Evolutionary conservation across 805 yeast species (phyloP), one percentile per base, ranked within the genome.

Genomic region (Metschnikowia bowlesiae): DNA sequence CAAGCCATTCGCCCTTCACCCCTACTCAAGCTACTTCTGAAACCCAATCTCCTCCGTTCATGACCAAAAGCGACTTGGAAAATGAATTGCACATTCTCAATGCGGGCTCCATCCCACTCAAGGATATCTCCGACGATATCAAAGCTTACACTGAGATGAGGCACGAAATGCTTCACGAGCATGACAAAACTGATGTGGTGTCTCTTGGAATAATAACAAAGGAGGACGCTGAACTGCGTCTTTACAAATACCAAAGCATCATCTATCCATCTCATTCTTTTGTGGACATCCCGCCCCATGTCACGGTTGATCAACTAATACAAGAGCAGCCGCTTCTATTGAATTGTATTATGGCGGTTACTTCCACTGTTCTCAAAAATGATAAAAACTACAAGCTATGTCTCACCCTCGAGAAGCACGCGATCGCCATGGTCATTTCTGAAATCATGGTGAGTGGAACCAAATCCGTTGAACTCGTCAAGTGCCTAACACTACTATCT

Each of bases 361-460:
- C 87, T 0, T 79, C 85, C 1, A 63, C 77, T 28, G 66, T 76
- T 9, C 66, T 74, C 54, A 62, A 63, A 6, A 53, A 62, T 14
- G 59, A 62, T 30, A 54, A 62, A 1, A 68, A 75, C 29, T 53
- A 67, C 7, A 81, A 77, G 22, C 63, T 64, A 9, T 75, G 78
- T 39, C 62, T 83, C 55, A 64, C 67, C 36, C 62, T 85, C 36
- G 83, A 85, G 60, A 74, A 76, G 54, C 72, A 77, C 48, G 80
- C 85, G 14, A 63, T 82, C 18, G 72, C 73, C 58, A 61, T 80
- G 29, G 60, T 83, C 13, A 64, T 81, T 9, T 68, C 78, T 45
- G 91, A 89, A 59, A 76, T 85, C 9, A 66, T 89, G 66, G 75
- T 85, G 8, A 72, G 79, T 28, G 96, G 96, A 16, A 75, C 80